Evolutionary conservation across 2,329 filamentous ascomycete species (phyloP).

Genomic region (Fusarium verticillioides): DNA sequence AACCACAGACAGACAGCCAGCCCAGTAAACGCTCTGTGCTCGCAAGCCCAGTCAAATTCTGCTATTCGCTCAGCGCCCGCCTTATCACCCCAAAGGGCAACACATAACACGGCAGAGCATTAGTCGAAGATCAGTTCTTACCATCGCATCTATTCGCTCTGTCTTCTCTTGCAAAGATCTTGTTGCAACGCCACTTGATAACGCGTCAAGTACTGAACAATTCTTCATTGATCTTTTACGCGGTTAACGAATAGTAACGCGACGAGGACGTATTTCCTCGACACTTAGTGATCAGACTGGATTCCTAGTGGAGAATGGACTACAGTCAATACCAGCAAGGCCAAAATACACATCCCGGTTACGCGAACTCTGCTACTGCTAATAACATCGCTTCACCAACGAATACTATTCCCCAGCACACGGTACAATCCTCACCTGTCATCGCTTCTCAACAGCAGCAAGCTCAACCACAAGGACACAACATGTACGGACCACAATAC

Average conservation of each 20-base stretch:
- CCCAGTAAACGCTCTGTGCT: constrained; percentile 25
- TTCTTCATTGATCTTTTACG: constrained; percentile 20
- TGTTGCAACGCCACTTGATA: constrained; percentile 9
- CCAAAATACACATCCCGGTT: constrained; percentile 73
- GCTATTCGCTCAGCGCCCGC: constrained; percentile 31
- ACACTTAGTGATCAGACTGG: constrained; percentile 37
- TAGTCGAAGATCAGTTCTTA: constrained; percentile 41
- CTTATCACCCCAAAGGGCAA: constrained; percentile 37
- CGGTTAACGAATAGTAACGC: constrained; percentile 42
- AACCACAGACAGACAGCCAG: not conserved
- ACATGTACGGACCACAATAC: constrained; percentile 84
- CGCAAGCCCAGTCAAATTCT: constrained; percentile 12
- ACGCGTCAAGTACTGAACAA: constrained; percentile 20
- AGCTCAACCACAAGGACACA: constrained; percentile 72
- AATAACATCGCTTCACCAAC: constrained; percentile 79
- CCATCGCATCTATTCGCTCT: constrained; percentile 42
- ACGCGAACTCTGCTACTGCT: constrained; percentile 66
- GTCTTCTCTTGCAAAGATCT: constrained; percentile 19
- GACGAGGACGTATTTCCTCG: constrained; percentile 44
- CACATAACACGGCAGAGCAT: constrained; percentile 21
- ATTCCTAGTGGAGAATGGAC: constrained; percentile 70
- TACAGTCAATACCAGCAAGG: constrained; percentile 76
- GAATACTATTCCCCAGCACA: constrained; percentile 74
- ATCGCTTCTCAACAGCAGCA: constrained; percentile 78
- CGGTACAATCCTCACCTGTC: constrained; percentile 81